These are phyloP conservation scores for Blastobotrys petasosporus DNA, from an alignment of 1,139 yeast species.

Conservation along the genomic window DNA sequence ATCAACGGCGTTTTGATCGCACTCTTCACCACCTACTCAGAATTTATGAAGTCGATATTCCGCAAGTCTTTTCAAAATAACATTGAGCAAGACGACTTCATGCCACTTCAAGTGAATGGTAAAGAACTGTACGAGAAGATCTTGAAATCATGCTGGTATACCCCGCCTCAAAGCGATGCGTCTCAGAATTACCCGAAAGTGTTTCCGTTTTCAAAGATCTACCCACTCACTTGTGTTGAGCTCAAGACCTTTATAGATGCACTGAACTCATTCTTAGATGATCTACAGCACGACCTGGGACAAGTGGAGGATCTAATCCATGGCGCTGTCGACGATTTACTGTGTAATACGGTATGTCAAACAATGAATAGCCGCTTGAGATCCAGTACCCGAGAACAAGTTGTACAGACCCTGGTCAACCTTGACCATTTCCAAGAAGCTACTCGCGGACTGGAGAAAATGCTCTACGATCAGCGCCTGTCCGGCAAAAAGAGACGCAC, in stretches of 20 bases:
- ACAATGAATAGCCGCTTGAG: conserved; percentile 62
- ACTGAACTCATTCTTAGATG: conserved; percentile 57
- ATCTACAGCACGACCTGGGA: conserved; percentile 50
- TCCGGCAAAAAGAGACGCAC: conserved; percentile 33
- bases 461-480: conserved; percentile 32
- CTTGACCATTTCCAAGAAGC: conserved; percentile 73
- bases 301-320: conserved; percentile 38
- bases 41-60: conserved; percentile 51
- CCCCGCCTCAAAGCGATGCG: conserved; percentile 42
- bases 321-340: conserved; percentile 59
- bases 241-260: conserved; percentile 60
- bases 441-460: conserved; percentile 41
- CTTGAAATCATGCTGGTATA: conserved; percentile 65
- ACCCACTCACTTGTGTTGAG: conserved; percentile 78
- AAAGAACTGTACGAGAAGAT: conserved; percentile 56
- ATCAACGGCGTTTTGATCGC: conserved; percentile 58
- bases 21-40: conserved; percentile 57
- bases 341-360: conserved; percentile 63
- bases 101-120: conserved; percentile 72
- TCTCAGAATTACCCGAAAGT: conserved; percentile 55
- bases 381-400: conserved; percentile 74
- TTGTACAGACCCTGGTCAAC: conserved; percentile 83
- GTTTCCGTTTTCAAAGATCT: conserved; percentile 83
- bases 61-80: conserved; percentile 54
- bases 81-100: conserved; percentile 76